Percentiles rank a stretch among this genome's conserved stretches.
Conservation (phyloP, 2,329 filamentous ascomycete genomes). For the Pseudogymnoascus sp. region DNA sequence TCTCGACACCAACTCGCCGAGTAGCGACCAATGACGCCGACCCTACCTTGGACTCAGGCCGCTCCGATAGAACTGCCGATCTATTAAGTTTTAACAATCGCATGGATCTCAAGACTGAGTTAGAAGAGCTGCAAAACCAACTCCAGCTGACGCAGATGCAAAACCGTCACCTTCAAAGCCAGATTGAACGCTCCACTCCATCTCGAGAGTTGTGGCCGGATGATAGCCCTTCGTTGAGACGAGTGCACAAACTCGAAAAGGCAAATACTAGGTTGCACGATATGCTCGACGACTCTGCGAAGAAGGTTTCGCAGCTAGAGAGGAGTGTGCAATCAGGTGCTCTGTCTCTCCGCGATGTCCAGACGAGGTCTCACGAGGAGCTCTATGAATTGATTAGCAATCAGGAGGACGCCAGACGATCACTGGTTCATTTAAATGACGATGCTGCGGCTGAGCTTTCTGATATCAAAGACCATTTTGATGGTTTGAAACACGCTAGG, state of each 20-base stretch:
- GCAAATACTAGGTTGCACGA: conserved; percentile 88
- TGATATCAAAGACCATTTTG: conserved; percentile 79
- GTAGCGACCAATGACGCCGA: conserved; percentile 56
- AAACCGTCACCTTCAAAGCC: conserved; percentile 83
- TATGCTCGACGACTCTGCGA: conserved; percentile 86
- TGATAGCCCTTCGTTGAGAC: conserved; percentile 68
- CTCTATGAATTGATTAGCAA: conserved; percentile 86
- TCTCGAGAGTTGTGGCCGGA: conserved; percentile 55
- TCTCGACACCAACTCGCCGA: conserved; percentile 69
- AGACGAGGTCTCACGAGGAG: conserved; percentile 89
- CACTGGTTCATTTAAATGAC: conserved; percentile 76
- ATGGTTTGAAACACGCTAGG: conserved; percentile 76
- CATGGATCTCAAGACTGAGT: conserved; percentile 83
- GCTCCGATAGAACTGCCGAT: conserved; percentile 79
- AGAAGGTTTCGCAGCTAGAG: conserved; percentile 85
- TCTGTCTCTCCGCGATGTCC: conserved; percentile 80
- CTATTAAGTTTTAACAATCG: conserved; percentile 76
- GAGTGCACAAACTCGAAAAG: conserved; percentile 85
- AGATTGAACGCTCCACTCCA: conserved; percentile 64
- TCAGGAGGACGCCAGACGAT: conserved; percentile 80
- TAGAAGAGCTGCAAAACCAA: conserved; percentile 90
- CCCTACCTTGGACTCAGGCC: conserved; percentile 59
- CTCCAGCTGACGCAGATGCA: conserved; percentile 92
- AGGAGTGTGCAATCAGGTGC: conserved; percentile 80
- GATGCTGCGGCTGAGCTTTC: conserved; percentile 76